Evolutionary conservation across 2,329 filamentous ascomycete genomes (phyloP).

Genomic region (Colletotrichum higginsianum): DNA sequence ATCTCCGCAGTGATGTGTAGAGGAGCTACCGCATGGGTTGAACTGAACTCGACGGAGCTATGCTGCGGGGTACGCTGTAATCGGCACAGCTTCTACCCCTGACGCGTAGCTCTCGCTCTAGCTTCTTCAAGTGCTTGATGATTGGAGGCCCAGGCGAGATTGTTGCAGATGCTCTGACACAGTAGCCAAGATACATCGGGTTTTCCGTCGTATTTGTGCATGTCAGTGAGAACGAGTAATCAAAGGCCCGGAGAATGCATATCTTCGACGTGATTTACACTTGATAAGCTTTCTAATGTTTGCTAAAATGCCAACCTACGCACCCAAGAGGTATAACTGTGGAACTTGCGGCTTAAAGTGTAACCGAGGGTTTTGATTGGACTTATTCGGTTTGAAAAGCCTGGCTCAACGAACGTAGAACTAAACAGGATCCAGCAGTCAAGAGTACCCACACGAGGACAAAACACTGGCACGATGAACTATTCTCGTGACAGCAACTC

Average conservation of each 20-base stretch:
- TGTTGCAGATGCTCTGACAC: background rate
- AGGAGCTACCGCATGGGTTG: conserved; percentile 19
- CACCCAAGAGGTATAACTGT: no score
- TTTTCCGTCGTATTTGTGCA: background rate
- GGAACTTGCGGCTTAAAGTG: no score
- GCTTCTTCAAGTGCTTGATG: conserved; percentile 11
- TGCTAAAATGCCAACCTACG: no score
- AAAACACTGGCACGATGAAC: no score
- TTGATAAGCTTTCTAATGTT: no score
- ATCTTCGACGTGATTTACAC: no score
- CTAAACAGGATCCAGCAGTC: no score
- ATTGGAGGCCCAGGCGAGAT: conserved; percentile 1
- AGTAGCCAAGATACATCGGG: background rate
- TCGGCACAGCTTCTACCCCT: conserved; percentile 4
- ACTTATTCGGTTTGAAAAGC: no score
- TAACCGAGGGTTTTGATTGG: no score
- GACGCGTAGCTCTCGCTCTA: conserved; percentile 6
- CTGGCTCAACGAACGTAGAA: no score
- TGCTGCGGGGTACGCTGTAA: conserved; percentile 29
- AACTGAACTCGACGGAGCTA: conserved; percentile 15
- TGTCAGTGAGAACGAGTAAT: background rate
- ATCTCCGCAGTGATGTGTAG: conserved; percentile 26
- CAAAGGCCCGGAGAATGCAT: background rate
- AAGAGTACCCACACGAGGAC: no score
- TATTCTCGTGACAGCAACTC: no score